Base-by-base conservation (phyloP, 2,329 filamentous ascomycete species). In the Aspergillus quadrilineatus region DNA sequence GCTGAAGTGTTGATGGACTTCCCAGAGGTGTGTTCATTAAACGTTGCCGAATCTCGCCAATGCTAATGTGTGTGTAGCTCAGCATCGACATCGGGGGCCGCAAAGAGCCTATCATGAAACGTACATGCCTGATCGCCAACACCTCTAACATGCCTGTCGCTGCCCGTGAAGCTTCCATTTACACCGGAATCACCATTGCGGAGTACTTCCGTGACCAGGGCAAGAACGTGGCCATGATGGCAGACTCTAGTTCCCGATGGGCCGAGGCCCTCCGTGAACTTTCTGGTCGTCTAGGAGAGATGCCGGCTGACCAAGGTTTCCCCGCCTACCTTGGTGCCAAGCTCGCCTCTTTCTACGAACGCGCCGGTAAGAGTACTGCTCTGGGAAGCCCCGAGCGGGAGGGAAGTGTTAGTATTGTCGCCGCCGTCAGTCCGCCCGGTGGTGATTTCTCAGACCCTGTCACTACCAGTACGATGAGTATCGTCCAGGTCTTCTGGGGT, bases 71-170 rank as follows among this genome's bases (percentile, higher is more conserved):
- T 6, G 26, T 22, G 28, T 65, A 84, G 84, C 89, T 99, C 64
- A 89, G 90, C 47, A 99, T 99, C 72, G 89, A 95, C 15, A 86
- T 97, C 66, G 89, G 96, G 43, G 94, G 94, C 68, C 91, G 93
- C 72, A 89, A 93, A 78, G 94, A 99, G 75, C 92, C 93, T 66
- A 99, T 99, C 81, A 99, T 99, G 94, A 99, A 99, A 86, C 93
- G 94, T 75, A 99, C 94, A 14, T 95, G 92, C 22, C 84, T 99
- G 60, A 97, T 99, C 72, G 94, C 94, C 75, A 99, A 99, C 79
- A 99, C 94, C 43, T 99, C 94, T 68, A 99, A 99, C 83, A 99
- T 99, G 94, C 94, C 94, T 60, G 94, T 99, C 70, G 94, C 94
- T 63, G 94, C 94, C 60, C 91, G 94, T 79, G 94, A 99, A 77